A percentile compares a stretch with the other conserved stretches of the same genome.
Evolutionary conservation across 352 stramenopile genomes (phyloP).

Genomic region (Plasmopara halstedii): DNA sequence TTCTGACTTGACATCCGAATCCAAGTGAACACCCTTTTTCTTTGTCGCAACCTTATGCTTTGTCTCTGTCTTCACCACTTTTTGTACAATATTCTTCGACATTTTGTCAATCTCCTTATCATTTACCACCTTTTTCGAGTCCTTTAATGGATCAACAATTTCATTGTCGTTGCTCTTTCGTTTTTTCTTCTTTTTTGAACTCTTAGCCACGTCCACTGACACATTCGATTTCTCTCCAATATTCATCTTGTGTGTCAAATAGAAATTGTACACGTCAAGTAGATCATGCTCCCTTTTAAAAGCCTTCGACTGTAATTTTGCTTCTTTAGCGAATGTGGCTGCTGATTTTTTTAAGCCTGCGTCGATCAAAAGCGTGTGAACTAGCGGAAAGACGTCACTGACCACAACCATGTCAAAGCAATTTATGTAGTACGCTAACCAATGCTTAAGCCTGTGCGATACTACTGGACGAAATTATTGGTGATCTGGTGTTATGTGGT

Average conservation of each 20-base stretch:
- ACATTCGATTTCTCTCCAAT: conserved; percentile 43
- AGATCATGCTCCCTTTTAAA: conserved; percentile 62
- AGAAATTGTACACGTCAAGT: conserved; percentile 65
- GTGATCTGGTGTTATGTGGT: no score
- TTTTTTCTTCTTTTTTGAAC: conserved; percentile 24
- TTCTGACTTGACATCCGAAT: conserved; percentile 46
- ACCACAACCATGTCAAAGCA: conserved; percentile 39
- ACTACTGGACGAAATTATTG: no score
- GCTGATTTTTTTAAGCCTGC: conserved; percentile 70
- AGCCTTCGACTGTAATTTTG: conserved; percentile 54
- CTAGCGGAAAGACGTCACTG: conserved; percentile 71
- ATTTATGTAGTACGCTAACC: no score
- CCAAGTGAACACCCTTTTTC: conserved; percentile 25
- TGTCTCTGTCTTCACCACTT: conserved; percentile 10
- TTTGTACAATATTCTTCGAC: not conserved
- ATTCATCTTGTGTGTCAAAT: conserved; percentile 45
- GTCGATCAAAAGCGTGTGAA: conserved; percentile 56
- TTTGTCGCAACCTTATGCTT: conserved; percentile 18
- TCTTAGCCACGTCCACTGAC: conserved; percentile 47
- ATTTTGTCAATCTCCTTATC: no score
- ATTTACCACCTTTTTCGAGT: no score
- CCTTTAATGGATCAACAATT: not conserved
- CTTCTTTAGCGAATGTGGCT: conserved; percentile 57
- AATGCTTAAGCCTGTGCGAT: no score
- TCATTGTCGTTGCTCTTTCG: conserved; percentile 1